Percentiles rank a stretch among this genome's conserved stretches.
phyloP scores from a whole-genome alignment of 2,329 filamentous ascomycete genomes.

The Chrysoporthe deuterocubensis region DNA sequence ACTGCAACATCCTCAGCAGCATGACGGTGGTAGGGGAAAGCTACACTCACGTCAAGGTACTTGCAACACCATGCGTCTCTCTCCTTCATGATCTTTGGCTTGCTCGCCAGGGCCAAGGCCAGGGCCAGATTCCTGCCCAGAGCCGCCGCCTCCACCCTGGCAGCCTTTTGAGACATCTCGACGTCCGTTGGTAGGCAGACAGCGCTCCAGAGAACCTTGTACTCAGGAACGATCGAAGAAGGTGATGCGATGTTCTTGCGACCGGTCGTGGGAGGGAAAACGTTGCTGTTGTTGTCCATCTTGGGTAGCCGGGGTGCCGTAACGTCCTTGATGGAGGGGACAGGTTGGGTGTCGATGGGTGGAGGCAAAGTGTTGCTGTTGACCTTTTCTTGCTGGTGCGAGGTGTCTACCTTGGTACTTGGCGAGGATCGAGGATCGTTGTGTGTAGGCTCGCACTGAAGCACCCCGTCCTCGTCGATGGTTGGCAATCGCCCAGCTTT shows the following conservation, averaged over 20 bases:
- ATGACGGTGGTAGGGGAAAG: not conserved
- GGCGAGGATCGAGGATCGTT: not conserved
- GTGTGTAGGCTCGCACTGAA: not conserved
- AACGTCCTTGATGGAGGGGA: too few relatives aligned
- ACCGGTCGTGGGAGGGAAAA: not conserved
- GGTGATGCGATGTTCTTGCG: not conserved
- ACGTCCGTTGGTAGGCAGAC: not conserved
- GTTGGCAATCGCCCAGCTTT: not conserved
- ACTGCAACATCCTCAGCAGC: not conserved
- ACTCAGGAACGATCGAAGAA: not conserved
- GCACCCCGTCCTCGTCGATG: not conserved
- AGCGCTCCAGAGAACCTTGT: not conserved
- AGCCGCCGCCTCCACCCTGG: not conserved
- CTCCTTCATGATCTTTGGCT: slow-evolving; percentile 13
- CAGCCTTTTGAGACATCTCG: not conserved
- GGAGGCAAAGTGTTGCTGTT: not conserved
- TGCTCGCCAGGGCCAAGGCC: not conserved
- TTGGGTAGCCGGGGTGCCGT: not conserved
- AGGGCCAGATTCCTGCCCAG: not conserved
- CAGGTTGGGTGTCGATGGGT: not conserved
- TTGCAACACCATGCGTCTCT: slow-evolving; percentile 4
- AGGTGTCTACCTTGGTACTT: not conserved
- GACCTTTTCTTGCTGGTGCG: not conserved
- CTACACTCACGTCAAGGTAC: slow-evolving; percentile 2
- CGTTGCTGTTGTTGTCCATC: not conserved